phyloP scores from a whole-genome alignment of 352 stramenopile species.

The Pythium oligandrum region DNA sequence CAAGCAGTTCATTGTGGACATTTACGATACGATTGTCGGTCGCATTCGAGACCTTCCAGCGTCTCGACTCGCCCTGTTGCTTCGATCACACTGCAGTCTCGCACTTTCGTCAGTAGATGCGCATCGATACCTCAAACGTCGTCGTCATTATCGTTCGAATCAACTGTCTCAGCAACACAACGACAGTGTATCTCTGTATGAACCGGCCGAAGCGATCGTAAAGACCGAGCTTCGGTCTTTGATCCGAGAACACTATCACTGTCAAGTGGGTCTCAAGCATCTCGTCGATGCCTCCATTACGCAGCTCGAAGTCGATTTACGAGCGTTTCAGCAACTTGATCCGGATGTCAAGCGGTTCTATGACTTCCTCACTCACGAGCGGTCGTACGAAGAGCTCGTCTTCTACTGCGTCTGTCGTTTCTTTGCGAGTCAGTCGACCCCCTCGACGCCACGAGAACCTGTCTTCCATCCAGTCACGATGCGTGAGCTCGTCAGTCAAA shows the following conservation, averaged over 20 bases:
- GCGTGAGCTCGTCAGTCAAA: slow-evolving; percentile 50
- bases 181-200: slow-evolving; percentile 3
- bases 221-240: slow-evolving; percentile 34
- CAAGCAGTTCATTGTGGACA: slow-evolving; percentile 68
- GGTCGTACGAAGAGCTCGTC: slow-evolving; percentile 46
- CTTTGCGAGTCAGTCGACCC: slow-evolving; percentile 11
- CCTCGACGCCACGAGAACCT: slow-evolving; percentile 25
- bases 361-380: slow-evolving; percentile 41
- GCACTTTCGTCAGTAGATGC: slow-evolving; percentile 46
- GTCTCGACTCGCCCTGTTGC: slow-evolving; percentile 14
- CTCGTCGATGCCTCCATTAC: slow-evolving; percentile 45
- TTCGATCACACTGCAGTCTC: slow-evolving; percentile 35
- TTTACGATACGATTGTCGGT: slow-evolving; percentile 62
- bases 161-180: background rate
- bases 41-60: slow-evolving; percentile 33
- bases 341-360: slow-evolving; percentile 57
- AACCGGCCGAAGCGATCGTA: slow-evolving; percentile 16
- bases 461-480: slow-evolving; percentile 44
- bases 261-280: slow-evolving; percentile 43
- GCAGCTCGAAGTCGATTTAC: slow-evolving; percentile 25
- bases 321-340: slow-evolving; percentile 35
- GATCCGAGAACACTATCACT: slow-evolving; percentile 59
- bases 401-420: slow-evolving; percentile 59
- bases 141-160: background rate
- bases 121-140: slow-evolving; percentile 10